Evolutionary conservation across 345 rosid genomes (phyloP), one percentile per base, ranked within the genome.

Genomic region (Hibiscus mutabilis): DNA sequence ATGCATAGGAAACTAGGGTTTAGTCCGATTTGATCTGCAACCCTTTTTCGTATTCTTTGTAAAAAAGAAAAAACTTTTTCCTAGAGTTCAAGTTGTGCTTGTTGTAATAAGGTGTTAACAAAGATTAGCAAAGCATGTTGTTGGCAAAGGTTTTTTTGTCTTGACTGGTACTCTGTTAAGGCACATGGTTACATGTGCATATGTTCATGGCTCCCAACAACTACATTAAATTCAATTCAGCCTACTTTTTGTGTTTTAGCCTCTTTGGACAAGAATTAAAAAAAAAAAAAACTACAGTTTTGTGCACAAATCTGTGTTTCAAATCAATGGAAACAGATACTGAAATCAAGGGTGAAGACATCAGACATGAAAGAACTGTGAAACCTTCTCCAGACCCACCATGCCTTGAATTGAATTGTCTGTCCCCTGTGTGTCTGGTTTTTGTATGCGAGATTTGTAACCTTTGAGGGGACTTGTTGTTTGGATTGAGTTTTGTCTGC

Each of bases 361-460:
- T 22, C 5, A 6, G 13, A 13, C 35, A 44, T 22, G 24, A 65
- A 15, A 49, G 55, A 49, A 16, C 8, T 16, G 21, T 49, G 55
- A 44, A 37, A 1, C 19, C n/a, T 42, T 21, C 1, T 19, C 19
- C 22, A 31, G 22, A 25, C 3, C 29, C 42, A 1, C 42, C 69
- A 66, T 25, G 70, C 57, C n/a, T 27, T 16, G 40, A 49, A 66
- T n/a, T 47, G 42, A 67, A 67, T 27, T 16, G 29, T 9, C 7
- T 67, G 59, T 27, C 70, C 71, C 59, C 22, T 66, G 44, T 67
- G 24, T 46, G 40, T 64, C 69, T 65, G 21, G 24, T 67, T 55
- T 49, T 25, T 27, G 59, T 67, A 16, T 27, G 59, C 44, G 16
- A 27, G 59, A 67, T 51, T 16, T 67, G 44, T 27, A 67, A 67